These are phyloP conservation scores for Trypanosomatidae sp. DNA, from an alignment of 208 protist species.

Conservation along the genomic window DNA sequence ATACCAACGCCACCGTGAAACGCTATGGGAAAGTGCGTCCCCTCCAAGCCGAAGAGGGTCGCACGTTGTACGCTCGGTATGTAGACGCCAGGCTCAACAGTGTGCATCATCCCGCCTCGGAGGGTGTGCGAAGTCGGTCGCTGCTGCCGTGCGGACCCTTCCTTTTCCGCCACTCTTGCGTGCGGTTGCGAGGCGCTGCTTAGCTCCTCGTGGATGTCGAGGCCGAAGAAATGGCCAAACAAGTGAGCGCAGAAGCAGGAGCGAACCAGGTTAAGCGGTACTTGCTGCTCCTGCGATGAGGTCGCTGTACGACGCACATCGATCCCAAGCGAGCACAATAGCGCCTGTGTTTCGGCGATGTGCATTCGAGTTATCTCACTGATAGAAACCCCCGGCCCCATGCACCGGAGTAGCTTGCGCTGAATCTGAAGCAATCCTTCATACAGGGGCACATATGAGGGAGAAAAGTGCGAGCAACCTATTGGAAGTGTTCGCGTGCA, in stretches of 20 bases:
- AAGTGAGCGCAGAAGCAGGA: constrained; percentile 56
- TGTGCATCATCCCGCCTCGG: constrained; percentile 62
- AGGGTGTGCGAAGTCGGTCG: constrained; percentile 13
- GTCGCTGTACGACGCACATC: constrained; percentile 7
- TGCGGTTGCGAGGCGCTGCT: neutral
- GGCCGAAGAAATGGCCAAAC: constrained; percentile 58
- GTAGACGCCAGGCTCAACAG: constrained; percentile 67
- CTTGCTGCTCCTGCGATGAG: constrained; percentile 6
- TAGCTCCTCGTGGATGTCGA: constrained; percentile 58
- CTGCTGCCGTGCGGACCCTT: neutral
- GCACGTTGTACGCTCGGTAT: constrained; percentile 27
- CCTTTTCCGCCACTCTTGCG: neutral
- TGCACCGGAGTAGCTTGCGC: constrained; percentile 29
- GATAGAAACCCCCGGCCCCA: constrained; percentile 28
- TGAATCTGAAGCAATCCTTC: constrained; percentile 42
- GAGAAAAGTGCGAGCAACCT: constrained; percentile 9
- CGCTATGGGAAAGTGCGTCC: constrained; percentile 10
- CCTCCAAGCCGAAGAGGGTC: constrained; percentile 10
- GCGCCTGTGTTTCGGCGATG: constrained; percentile 26
- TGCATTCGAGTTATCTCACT: constrained; percentile 30
- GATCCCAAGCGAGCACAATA: constrained; percentile 30
- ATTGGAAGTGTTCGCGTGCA: constrained; percentile 66
- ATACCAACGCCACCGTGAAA: constrained; percentile 38
- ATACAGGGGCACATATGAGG: constrained; percentile 27
- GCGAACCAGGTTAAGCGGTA: constrained; percentile 26